These are phyloP conservation scores for Anthracocystis setariae DNA, from an alignment of 1,284 basidiomycete species.

Conservation along the genomic window DNA sequence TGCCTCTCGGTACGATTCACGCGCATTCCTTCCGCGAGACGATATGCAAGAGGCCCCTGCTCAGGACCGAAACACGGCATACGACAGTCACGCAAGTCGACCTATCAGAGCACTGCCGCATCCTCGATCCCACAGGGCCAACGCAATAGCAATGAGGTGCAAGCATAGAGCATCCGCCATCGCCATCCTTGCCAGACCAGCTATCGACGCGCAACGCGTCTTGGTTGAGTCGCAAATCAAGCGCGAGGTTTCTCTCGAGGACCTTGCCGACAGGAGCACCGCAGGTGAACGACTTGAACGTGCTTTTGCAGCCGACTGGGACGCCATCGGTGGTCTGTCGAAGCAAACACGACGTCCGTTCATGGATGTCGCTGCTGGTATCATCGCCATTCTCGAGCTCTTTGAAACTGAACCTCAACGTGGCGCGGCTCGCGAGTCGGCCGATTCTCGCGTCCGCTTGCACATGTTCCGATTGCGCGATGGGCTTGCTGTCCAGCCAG, in stretches of 20 bases:
- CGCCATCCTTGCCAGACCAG: conserved; percentile 30
- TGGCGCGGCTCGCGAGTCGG: neutral
- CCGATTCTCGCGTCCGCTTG: conserved; percentile 12
- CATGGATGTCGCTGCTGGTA: conserved; percentile 41
- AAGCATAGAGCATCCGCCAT: conserved; percentile 27
- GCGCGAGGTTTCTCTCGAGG: conserved; percentile 22
- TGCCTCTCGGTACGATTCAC: conserved; percentile 9
- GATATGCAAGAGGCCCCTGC: conserved; percentile 7
- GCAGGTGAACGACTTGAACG: conserved; percentile 34
- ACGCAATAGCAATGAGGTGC: conserved; percentile 21
- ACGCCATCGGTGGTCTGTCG: conserved; percentile 28
- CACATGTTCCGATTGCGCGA: conserved; percentile 32
- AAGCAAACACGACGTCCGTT: conserved; percentile 31
- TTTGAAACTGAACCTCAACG: neutral
- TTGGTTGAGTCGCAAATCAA: conserved; percentile 17
- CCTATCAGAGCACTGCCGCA: conserved; percentile 18
- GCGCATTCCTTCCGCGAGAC: conserved; percentile 10
- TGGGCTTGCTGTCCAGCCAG: conserved; percentile 1
- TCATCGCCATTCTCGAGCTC: conserved; percentile 34
- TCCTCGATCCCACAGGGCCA: conserved; percentile 9
- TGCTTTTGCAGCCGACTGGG: conserved; percentile 41
- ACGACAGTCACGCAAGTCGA: conserved; percentile 9
- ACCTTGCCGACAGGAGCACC: conserved; percentile 14
- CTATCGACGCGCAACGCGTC: conserved; percentile 21
- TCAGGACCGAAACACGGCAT: conserved; percentile 21